Base-by-base conservation (phyloP, 164 flowering plant species). In the Stephania yunnanensis region DNA sequence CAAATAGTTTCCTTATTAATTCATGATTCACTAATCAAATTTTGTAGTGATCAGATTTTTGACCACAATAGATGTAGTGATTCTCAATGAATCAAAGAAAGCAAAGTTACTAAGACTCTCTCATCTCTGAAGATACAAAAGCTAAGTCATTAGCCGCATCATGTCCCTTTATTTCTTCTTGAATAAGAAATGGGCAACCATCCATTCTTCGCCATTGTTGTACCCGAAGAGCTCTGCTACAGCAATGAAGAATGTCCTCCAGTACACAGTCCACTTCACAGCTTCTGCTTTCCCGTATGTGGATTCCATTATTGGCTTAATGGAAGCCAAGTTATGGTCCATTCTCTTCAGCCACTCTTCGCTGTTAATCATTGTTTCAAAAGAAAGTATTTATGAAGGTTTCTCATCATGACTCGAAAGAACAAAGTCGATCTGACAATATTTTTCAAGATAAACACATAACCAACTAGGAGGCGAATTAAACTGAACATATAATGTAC, bases 181-280 rank as follows among this genome's bases (percentile, higher is more conserved):
- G 85, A 93, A 93, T 6, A 91, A 84, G 84, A 87, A 91, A 76
- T 74, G 95, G 17, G 91, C 78, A 68, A 93, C 97, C 95, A 93
- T 93, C 97, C 97, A 93, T 82, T 93, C 97, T 71, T 91, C 96
- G 30, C 98, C 98, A 74, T 90, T 75, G 78, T 86, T 91, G 84
- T 92, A 92, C 12, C 86, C 89, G 71, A 93, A 93, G 53, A 93
- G 90, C 74, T 93, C 98, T 7, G 97, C 92, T n/a, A 93, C 94
- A 10, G 93, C 81, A 20, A 93, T 91, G 85, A 92, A 92, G 87
- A 93, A 90, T 63, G 97, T 90, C 76, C 94, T 84, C 97, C 97
- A 93, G 70, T 93, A 90, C 65, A 83, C 94, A 12, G 88, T 93
- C 97, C 94, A 93, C 77, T 93, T 93, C 30, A 84, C 84, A 67